Percentiles rank a stretch among this genome's conserved stretches.
phyloP scores from a whole-genome alignment of 495 filamentous ascomycete species.

The Glarea lozoyensis region DNA sequence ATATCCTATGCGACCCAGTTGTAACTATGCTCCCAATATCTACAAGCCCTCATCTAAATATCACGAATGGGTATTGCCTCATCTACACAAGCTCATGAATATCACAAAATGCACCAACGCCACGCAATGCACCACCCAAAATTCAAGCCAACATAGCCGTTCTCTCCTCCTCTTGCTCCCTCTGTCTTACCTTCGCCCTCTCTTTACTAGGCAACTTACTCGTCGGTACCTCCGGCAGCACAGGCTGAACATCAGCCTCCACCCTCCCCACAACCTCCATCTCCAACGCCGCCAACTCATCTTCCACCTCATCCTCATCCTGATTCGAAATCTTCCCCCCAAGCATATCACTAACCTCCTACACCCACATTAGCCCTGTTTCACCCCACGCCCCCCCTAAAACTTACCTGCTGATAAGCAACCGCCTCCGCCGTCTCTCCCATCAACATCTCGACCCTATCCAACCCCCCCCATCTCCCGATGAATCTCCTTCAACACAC shows the following conservation, averaged over 20 bases:
- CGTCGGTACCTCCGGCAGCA: conserved; percentile 52
- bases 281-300: conserved; percentile 78
- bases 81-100: conserved; percentile 2
- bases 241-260: conserved; percentile 6
- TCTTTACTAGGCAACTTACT: conserved; percentile 28
- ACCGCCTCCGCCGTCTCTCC: conserved; percentile 82
- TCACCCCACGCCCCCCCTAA: background rate
- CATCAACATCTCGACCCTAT: conserved; percentile 87
- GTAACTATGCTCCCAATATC: too few species aligned
- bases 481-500: conserved; percentile 81
- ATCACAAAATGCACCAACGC: conserved; percentile 12
- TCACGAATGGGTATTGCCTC: background rate
- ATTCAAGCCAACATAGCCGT: conserved; percentile 37
- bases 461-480: conserved; percentile 93
- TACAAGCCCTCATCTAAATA: too few species aligned
- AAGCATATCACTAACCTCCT: conserved; percentile 90
- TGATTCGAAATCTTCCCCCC: conserved; percentile 76
- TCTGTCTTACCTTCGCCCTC: conserved; percentile 30
- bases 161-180: conserved; percentile 26
- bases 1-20: too few species aligned
- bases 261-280: conserved; percentile 46
- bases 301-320: conserved; percentile 96
- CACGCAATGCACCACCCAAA: conserved; percentile 8
- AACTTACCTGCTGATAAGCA: conserved; percentile 72
- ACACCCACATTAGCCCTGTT: conserved; percentile 9